Conservation (phyloP, 768 basidiomycete species). For the Dentipellis sp. region DNA sequence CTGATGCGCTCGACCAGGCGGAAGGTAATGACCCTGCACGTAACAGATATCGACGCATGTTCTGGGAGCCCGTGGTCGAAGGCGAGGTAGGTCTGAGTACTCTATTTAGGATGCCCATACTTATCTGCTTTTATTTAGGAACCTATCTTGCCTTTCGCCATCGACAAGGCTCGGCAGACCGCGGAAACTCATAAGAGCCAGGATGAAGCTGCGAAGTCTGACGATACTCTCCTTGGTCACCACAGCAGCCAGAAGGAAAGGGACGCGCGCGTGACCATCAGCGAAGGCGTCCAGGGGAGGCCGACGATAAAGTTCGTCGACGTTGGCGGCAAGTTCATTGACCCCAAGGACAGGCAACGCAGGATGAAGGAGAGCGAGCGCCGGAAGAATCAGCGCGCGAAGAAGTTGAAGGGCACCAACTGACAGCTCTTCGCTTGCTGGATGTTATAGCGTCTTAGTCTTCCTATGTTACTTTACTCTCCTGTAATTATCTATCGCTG, state of each 20-base stretch:
- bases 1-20: conserved; percentile 52
- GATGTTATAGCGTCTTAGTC: too few species aligned
- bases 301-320: conserved; percentile 62
- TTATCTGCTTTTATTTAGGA: conserved; percentile 32
- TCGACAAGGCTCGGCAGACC: conserved; percentile 38
- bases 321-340: conserved; percentile 62
- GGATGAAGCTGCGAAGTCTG: conserved; percentile 28
- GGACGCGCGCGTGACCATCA: neutral
- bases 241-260: neutral
- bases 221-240: conserved; percentile 27
- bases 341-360: conserved; percentile 41
- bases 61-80: conserved; percentile 75
- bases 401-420: conserved; percentile 11
- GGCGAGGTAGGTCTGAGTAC: conserved; percentile 40
- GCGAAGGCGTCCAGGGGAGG: conserved; percentile 28
- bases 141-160: conserved; percentile 47
- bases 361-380: conserved; percentile 43
- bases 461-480: too few species aligned
- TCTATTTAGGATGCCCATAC: neutral
- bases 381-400: conserved; percentile 26
- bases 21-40: conserved; percentile 48
- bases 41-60: conserved; percentile 59
- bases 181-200: conserved; percentile 27
- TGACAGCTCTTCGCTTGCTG: too few species aligned
- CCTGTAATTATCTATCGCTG: too few species aligned